A percentile compares a stretch with the other conserved stretches of the same genome.
phyloP scores from a whole-genome alignment of 108 stramenopile genomes.

The Cylindrotheca fusiformis region DNA sequence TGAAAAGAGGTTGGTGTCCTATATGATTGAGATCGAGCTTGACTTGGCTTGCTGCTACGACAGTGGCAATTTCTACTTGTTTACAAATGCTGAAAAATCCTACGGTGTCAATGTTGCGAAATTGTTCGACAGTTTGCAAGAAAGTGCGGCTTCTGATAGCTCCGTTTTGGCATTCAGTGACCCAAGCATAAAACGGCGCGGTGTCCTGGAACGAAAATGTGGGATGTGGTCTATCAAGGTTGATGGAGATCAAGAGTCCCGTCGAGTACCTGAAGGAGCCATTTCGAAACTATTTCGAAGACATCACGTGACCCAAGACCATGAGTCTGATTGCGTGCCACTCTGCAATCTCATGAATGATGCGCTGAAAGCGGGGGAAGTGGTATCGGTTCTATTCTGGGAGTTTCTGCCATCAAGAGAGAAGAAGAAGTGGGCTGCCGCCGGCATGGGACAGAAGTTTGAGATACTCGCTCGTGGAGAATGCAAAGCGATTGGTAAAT shows the following conservation, averaged over 20 bases:
- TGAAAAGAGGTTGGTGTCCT: slow-evolving; percentile 56
- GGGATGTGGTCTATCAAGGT: slow-evolving; percentile 19
- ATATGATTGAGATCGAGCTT: slow-evolving; percentile 46
- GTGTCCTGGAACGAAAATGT: slow-evolving; percentile 20
- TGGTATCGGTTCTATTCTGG: slow-evolving; percentile 6
- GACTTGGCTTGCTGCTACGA: slow-evolving; percentile 33
- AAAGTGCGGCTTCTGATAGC: background rate
- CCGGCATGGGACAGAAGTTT: slow-evolving; percentile 1
- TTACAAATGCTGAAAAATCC: slow-evolving; percentile 1
- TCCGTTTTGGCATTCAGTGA: slow-evolving; percentile 2
- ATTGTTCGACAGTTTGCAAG: background rate
- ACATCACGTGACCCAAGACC: background rate
- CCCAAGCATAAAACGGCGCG: slow-evolving; percentile 15
- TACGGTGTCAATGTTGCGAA: background rate
- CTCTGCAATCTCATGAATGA: background rate
- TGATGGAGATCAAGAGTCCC: background rate
- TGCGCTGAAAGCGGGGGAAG: background rate
- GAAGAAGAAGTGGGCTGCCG: slow-evolving; percentile 9
- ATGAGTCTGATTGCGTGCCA: background rate
- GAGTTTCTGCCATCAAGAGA: slow-evolving; percentile 4
- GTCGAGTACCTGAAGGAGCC: background rate
- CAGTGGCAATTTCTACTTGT: slow-evolving; percentile 11
- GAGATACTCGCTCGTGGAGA: slow-evolving; percentile 10
- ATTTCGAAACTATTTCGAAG: slow-evolving; percentile 1
- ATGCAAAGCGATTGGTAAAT: slow-evolving; percentile 29